Evolutionary conservation across 169 alveolate species (phyloP), one percentile per base, ranked within the genome.

Genomic region (Cryptosporidium andersoni): DNA sequence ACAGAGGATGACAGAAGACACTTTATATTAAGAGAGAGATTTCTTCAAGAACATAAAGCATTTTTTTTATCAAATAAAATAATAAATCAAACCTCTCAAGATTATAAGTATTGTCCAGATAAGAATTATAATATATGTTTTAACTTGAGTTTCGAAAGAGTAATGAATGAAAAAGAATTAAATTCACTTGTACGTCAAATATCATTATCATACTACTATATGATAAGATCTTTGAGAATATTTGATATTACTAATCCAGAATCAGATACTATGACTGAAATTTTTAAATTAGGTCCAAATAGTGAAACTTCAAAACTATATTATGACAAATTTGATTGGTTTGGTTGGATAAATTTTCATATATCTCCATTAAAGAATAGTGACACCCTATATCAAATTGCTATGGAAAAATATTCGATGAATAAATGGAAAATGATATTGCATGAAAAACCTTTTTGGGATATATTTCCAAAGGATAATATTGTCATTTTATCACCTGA

Each of bases 401-500:
- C 88, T 1, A 53, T 64, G 8, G 64, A 88, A 43, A 89, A 80
- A 67, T 89, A 89, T 62, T 80, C 90, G 37, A 49, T 89, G 81
- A 53, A 53, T 37, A 89, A 66, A 55, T 89, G 92, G 92, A 49
- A 43, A 9, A 89, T 89, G 51, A 82, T 64, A 42, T 47, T 82
- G 4, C 90, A 89, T 66, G 48, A 64, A 47, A 64, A 80, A n/a
- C 74, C 89, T 40, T 89, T 81, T 66, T 89, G 92, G 92, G 89
- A 89, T 42, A 4, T 89, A n/a, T 89, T 89, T 53, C 80, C 81
- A 34, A 39, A 80, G 47, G 89, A 80, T 2, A 81, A 89, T 67
- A 80, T 89, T n/a, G 92, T 89, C 2, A 90, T 89, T 11, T 80
- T 89, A 39, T 89, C 92, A 36, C 92, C 92, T 14, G 92, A 89